Base-by-base conservation (phyloP, 164 flowering plant genomes). In the Pachysandra terminalis region DNA sequence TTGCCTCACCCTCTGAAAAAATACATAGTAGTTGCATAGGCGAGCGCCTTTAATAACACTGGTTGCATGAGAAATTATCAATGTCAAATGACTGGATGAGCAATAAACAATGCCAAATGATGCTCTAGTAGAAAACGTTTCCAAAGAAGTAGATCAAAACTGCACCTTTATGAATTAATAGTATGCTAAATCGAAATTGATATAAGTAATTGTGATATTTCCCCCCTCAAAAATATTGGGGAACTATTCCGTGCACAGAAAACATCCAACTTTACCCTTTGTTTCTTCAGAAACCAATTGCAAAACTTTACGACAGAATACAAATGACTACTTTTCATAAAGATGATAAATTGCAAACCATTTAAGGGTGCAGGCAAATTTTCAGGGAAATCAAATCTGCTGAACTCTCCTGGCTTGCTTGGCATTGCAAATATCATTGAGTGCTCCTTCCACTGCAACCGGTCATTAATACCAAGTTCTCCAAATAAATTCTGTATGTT, bases 391-490 rank as follows among this genome's bases (percentile, higher is more conserved):
- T 96, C 99, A 80, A 95, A 95, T 51, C 99, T 84, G 77, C 99
- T 95, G 80, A 90, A 95, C 66, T 90, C 87, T 58, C 98, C 99
- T 28, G 98, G 98, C 75, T 92, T 95, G 76, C 77, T 86, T 68
- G 99, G 99, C 97, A 90, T 90, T 10, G 98, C 97, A 83, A 95
- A 95, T 69, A 95, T 92, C 99, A 95, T 95, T 15, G 99, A 92
- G 71, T 95, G 99, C 83, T 93, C 99, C 81, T 95, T 95, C 99
- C 99, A 95, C 74, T 92, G 99, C 80, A 95, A 73, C 61, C 97
- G 85, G 75, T 95, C 99, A 77, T 86, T 83, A 55, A 95, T 95
- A 21, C 95, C 97, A 71, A 92, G 93, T 73, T 95, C 99, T 63
- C 96, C 93, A 81, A 95, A 90, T 74, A 95, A 78, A 79, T 89